Percentiles rank a stretch among this genome's conserved stretches.
Conservation (phyloP, 2,329 filamentous ascomycete genomes). For the Calonectria fujianensis region DNA sequence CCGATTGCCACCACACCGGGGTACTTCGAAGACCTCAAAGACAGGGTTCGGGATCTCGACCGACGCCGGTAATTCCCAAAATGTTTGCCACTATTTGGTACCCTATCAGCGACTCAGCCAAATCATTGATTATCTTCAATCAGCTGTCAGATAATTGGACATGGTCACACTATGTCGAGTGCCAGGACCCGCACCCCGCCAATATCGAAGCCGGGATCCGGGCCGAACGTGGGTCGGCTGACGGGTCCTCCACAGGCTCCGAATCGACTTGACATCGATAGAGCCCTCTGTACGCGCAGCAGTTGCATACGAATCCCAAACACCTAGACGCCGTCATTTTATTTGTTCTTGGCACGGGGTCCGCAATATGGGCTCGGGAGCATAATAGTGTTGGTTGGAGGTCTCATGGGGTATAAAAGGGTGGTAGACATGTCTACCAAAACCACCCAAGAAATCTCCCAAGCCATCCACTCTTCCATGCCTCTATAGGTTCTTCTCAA, state of each 20-base stretch:
- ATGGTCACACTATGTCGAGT: background rate
- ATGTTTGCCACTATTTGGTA: background rate
- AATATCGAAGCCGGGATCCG: background rate
- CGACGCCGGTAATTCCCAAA: background rate
- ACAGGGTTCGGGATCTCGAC: slow-evolving; percentile 15
- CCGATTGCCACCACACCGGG: background rate
- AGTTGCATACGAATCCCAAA: background rate
- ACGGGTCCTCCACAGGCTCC: background rate
- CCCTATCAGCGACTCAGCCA: background rate
- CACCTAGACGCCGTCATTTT: background rate
- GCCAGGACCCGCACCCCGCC: background rate
- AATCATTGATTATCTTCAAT: background rate
- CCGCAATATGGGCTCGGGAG: background rate
- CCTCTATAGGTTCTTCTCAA: background rate
- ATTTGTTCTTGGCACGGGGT: background rate
- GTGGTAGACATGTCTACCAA: background rate
- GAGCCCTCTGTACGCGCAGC: background rate
- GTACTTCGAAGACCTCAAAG: background rate
- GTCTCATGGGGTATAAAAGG: background rate
- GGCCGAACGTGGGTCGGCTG: slow-evolving; percentile 1
- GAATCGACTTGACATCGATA: background rate
- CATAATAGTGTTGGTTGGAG: background rate
- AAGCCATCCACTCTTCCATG: background rate
- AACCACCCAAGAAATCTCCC: background rate
- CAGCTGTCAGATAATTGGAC: background rate